These are phyloP conservation scores for Syzygium aqueum DNA, from an alignment of 345 rosid genomes.

Conservation along the genomic window DNA sequence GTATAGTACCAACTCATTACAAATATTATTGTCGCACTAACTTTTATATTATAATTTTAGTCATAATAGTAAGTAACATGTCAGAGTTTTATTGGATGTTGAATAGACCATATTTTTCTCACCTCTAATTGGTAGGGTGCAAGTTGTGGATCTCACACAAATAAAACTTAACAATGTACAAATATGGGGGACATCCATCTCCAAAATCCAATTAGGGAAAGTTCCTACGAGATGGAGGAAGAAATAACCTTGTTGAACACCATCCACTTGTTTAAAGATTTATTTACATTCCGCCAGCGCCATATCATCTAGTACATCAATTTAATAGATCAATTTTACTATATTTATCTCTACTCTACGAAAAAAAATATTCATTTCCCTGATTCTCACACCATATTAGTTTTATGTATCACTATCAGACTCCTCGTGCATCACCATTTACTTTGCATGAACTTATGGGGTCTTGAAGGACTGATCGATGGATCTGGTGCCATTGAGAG, in stretches of 20 bases:
- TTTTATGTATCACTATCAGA: not conserved
- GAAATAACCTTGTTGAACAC: not conserved
- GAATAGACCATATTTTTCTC: too few species aligned
- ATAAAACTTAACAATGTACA: not conserved
- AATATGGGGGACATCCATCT: not conserved
- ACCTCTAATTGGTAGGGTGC: too few species aligned
- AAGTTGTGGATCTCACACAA: not conserved
- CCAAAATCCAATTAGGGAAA: not conserved
- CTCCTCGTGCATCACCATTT: not conserved
- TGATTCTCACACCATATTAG: not conserved
- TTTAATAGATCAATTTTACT: not conserved
- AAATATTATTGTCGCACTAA: rapidly evolving
- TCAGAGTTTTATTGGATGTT: too few species aligned
- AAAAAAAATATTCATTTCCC: not conserved
- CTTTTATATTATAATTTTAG: not conserved
- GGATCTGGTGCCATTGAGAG: not conserved
- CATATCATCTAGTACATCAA: not conserved
- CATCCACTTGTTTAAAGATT: not conserved
- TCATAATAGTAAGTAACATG: not conserved
- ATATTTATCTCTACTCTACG: not conserved
- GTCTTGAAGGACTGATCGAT: not conserved
- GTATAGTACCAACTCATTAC: not conserved
- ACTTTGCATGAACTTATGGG: not conserved
- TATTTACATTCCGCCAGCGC: not conserved
- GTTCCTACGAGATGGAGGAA: not conserved